These are phyloP conservation scores for Iberis pinnata DNA, from an alignment of 345 rosid species.

Conservation along the genomic window DNA sequence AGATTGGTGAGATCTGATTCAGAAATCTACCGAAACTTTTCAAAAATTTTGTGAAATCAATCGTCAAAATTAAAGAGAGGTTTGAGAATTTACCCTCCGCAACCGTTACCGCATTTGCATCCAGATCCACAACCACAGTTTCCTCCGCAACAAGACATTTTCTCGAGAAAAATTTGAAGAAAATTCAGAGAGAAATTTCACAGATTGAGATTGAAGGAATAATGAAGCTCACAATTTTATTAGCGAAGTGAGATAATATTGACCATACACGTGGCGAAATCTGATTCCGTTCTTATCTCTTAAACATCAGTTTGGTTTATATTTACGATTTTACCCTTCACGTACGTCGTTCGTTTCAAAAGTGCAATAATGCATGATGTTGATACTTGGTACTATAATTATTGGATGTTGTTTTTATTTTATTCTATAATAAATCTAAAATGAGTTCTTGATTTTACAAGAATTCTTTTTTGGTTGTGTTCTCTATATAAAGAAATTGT, in stretches of 20 bases:
- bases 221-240: constrained; percentile 29
- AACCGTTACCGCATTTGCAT: constrained; percentile 58
- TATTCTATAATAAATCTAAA: too few relatives aligned
- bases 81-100: constrained; percentile 46
- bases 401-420: too few relatives aligned
- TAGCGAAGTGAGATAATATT: constrained; percentile 10
- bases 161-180: constrained; percentile 9
- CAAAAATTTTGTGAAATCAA: too few relatives aligned
- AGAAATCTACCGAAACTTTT: too few relatives aligned
- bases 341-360: constrained; percentile 10
- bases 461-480: too few relatives aligned
- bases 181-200: background rate
- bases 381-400: background rate
- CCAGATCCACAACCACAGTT: constrained; percentile 56
- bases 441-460: too few relatives aligned
- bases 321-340: constrained; percentile 17
- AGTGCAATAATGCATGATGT: too few relatives aligned
- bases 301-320: constrained; percentile 4
- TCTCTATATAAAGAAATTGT: background rate
- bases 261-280: constrained; percentile 54
- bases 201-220: background rate
- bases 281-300: constrained; percentile 25
- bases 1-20: too few relatives aligned
- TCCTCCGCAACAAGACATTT: constrained; percentile 70
- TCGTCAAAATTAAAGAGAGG: too few relatives aligned